Evolutionary conservation across 306 rosid species (phyloP), one percentile per base, ranked within the genome.

Genomic region (Cyclanthera cordifolia): DNA sequence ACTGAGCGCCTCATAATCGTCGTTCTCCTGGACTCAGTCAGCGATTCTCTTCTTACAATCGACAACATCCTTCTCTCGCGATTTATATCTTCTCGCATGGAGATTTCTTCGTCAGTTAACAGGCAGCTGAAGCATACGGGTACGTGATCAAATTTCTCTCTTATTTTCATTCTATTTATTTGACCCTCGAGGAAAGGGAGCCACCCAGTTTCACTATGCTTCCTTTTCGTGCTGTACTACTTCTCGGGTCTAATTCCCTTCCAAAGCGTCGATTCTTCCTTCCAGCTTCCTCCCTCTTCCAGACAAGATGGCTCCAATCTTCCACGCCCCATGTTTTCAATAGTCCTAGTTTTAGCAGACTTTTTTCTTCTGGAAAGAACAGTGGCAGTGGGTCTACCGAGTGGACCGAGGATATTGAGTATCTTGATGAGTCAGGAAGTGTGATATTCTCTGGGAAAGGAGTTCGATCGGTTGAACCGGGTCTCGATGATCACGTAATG

Each of bases 401-500:
- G 73, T 92, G 92, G 92, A 83, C 90, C 55, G 96, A 89, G 80
- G 96, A 92, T 67, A 89, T 92, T 30, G 96, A 87, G 74, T 87
- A 92, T 71, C 78, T 92, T 63, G 95, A 93, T 78, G 98, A 93
- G 66, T 83, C 89, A 0, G 96, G 98, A 12, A 79, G 85, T 73
- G 88, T 93, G 20, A 82, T 89, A 72, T 89, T 79, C 74, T 80
- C 88, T 67, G 91, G 95, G 8, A 93, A 89, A 79, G 96, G 96
- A 19, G 46, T 89, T 25, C 74, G 96, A 75, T 84, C 94, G 0
- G 90, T 93, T 30, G 88, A 87, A 73, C 96, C 96, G 19, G 96
- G 96, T 28, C 16, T 82, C 34, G 98, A 89, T 85, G 98, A 85
- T 73, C 98, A 93, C 83, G 89, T 89, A 0, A 85, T 93, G 98